Base-by-base conservation (phyloP, 2,329 filamentous ascomycete species). In the Aaosphaeria pasadenensis region DNA sequence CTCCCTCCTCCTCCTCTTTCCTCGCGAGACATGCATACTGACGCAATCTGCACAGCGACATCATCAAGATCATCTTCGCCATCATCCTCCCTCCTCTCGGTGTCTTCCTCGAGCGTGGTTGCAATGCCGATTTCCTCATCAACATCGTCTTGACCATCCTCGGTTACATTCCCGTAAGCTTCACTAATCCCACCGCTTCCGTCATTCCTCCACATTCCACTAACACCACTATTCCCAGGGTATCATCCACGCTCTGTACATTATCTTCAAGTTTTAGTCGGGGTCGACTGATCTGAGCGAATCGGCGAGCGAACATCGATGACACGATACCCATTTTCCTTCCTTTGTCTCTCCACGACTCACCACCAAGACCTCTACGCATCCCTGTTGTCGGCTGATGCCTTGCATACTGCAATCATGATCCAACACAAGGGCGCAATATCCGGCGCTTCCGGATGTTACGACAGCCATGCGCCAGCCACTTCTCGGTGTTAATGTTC, bases 101-200 rank as follows among this genome's bases (percentile, higher is more conserved):
- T 77, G 91, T 96, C 71, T 94, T 95, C 82, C 88, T 96, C 60
- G 91, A 96, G 86, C 85, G 87, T 62, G 91, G 91, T 64, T 95
- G 91, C 77, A 86, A 86, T 69, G 84, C 86, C 59, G 89, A 95
- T 71, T 79, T 96, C 66, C 79, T 92, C 74, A 95, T 96, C 83
- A 95, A 95, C 85, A 89, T 95, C 74, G 81, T 91, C 66, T 77
- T 95, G 75, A 95, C 89, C 62, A 58, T 67, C 47, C 59, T 71
- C 24, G 67, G 71, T 67, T 73, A 75, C 73, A 81, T 91, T 64
- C 87, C 87, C 56, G 88, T 67, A 56, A 35, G 62, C 59, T 30
- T 17, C 30, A 13, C 35, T 17, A 35, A 33, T 33, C 11, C 30
- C 28, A 7, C 11, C n/a, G 32, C 9, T 38, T 6, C 7, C 33